Base-by-base conservation (phyloP, 2,329 filamentous ascomycete species). In the Hypoxylon sp. region DNA sequence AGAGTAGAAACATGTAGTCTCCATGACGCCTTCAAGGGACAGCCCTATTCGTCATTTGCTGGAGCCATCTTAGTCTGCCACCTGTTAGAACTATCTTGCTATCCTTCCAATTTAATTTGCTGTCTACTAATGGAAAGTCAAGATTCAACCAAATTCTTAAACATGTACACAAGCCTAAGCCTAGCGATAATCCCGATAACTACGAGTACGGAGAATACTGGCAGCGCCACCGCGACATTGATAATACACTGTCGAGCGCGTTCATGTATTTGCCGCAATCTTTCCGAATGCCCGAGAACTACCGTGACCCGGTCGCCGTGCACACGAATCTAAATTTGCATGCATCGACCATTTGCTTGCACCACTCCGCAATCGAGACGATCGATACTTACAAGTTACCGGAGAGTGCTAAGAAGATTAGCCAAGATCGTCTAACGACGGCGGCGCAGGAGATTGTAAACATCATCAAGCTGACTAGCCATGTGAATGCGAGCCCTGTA, bases 281-380 rank as follows among this genome's bases (percentile, higher is more conserved):
- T 64, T 85, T 97, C 46, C 88, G 93, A 36, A 80, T 97, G 23
- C 93, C 94, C 0, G 80, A 83, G 25, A 90, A 90, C 11, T 81
- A 93, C 56, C 83, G 86, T 41, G 88, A 97, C 72, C 85, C 91
- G 0, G 90, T 92, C 49, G 89, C 93, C 5, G 86, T 97, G 0
- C 94, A 97, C 76, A 85, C 90, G 55, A 97, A 97, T 70, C 91
- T 98, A 83, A 94, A 93, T 75, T 87, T 98, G 2, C 94, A 98
- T 75, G 93, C 94, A 0, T 91, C 93, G 1, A 88, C 92, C 7
- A 97, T 98, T 58, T 97, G 93, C 77, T 83, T 98, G 4, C 94
- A 98, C 75, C 93, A 97, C 78, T 92, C 93, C 1, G 94, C 94
- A 1, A 90, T 96, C 7, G 93, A 94, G 79, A 94, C 92, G 75